Base-by-base conservation (phyloP, 495 filamentous ascomycete genomes). In the Tuber indicum region DNA sequence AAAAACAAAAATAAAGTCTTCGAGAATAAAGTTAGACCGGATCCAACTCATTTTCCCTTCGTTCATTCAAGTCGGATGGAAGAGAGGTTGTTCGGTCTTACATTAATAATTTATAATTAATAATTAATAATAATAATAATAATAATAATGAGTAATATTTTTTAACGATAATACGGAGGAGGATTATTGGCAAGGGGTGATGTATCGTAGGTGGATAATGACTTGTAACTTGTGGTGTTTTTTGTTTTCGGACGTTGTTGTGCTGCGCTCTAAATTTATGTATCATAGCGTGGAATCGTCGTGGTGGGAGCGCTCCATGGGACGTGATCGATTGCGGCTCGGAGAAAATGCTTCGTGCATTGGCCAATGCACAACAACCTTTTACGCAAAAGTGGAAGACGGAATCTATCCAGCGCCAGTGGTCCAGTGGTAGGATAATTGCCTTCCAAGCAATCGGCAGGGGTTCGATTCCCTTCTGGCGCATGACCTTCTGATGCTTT, bases 351-450 rank as follows among this genome's bases (percentile, higher is more conserved):
- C 32, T 32, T 32, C 0, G 32, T 32, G 52, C 49, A 12, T 23
- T 62, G 58, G n/a, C 32, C 10, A 3, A 32, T 41, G n/a, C 0
- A 0, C 6, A 16, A 3, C 4, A 17, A 4, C 17, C 58, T 66
- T 36, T 1, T 36, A 5, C 16, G 58, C 26, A 66, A 16, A 36
- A 5, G 58, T 14, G 16, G 14, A 3, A 0, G 17, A 4, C 2
- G 17, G 32, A 32, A 66, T 36, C 17, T 36, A 36, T 36, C 26
- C 41, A 46, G 75, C 75, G 74, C 72, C 75, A 43, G 36, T 77
- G 75, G 75, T 77, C 75, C 75, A 77, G 72, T 72, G 75, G 75
- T 77, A 77, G 75, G 75, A 77, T 77, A 62, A 77, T 70, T 75
- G 73, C 75, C 75, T 77, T 77, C 75, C 75, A 77, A 77, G 75